Evolutionary conservation across 2,329 filamentous ascomycete genomes (phyloP).

Genomic region (Calonectria pseudoturangicola): DNA sequence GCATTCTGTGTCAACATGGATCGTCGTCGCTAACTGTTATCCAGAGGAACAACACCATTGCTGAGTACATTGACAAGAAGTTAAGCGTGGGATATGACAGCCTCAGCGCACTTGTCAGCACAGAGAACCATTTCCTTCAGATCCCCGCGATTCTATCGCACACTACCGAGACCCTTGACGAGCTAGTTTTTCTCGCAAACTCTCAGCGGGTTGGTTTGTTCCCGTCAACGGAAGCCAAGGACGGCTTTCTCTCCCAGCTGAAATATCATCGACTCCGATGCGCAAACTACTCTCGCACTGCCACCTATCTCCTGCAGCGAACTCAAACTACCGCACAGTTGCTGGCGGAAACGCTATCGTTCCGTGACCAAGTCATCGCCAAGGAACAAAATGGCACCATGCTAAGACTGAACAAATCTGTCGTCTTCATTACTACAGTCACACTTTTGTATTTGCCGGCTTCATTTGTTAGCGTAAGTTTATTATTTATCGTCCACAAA

Average conservation of each 20-base stretch:
- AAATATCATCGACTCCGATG: conserved; percentile 12
- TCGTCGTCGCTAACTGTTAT: background rate
- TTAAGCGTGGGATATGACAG: conserved; percentile 10
- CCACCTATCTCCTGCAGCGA: conserved; percentile 9
- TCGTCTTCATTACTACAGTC: conserved; percentile 21
- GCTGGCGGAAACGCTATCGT: conserved; percentile 10
- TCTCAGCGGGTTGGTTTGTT: background rate
- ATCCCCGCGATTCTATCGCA: conserved; percentile 16
- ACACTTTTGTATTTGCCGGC: conserved; percentile 18
- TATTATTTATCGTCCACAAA: background rate
- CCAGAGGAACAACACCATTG: conserved; percentile 9
- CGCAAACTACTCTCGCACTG: conserved; percentile 16
- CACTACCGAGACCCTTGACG: conserved; percentile 16
- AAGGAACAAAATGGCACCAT: conserved; percentile 15
- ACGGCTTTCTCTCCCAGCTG: background rate
- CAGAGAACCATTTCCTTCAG: conserved; percentile 25
- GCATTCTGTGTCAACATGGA: background rate
- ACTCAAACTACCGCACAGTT: conserved; percentile 14
- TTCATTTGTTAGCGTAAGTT: conserved; percentile 28
- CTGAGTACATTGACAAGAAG: conserved; percentile 1
- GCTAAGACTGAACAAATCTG: conserved; percentile 25
- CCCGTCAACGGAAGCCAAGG: background rate
- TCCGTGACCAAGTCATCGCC: conserved; percentile 19
- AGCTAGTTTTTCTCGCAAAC: background rate
- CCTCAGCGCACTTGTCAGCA: conserved; percentile 1